Evolutionary conservation across 2,329 filamentous ascomycete genomes (phyloP), one percentile per base, ranked within the genome.

Genomic region (Colletotrichum zoysiae): DNA sequence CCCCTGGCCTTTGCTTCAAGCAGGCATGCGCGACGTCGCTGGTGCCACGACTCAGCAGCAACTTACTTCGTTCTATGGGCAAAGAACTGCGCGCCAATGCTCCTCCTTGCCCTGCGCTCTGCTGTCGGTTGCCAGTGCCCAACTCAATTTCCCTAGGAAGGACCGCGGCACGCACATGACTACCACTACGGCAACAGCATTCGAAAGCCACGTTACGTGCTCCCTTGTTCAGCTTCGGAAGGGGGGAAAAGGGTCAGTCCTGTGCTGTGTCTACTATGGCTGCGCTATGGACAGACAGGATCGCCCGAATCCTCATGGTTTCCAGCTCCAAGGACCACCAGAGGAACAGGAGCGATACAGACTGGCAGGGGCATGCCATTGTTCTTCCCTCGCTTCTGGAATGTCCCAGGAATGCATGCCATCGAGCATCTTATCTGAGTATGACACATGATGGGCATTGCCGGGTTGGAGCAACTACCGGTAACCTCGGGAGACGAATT

Each of bases 321-420:
- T 50, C 38, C 59, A 33, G 26, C 35, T 33, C n/a, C 61, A 64
- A 51, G 44, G 26, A 6, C n/a, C 20, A 42, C 12, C 14, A 7
- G 5, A 14, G 40, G 23, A 56, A 46, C 18, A 46, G 30, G 50
- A 33, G 44, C 58, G 65, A 59, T 46, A 48, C 38, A 69, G 44
- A 18, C 35, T 9, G 55, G 40, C 55, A 44, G 26, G 57, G 26
- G 18, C 18, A 20, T 62, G 42, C 35, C 26, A 46, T 16, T 57
- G 44, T 20, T 35, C 51, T 53, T 30, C 20, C 46, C 50, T 61
- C 16, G 50, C 38, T 65, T 72, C 59, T 65, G 65, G 66, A 70
- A 72, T 69, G 48, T 65, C 65, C 51, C 65, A 65, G 59, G 35
- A 66, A 62, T 67, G 18, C 23, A 62, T 67, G 18, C 23, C 50